Evolutionary conservation across 805 yeast genomes (phyloP).

Genomic region (Saccharomycopsis sp.): DNA sequence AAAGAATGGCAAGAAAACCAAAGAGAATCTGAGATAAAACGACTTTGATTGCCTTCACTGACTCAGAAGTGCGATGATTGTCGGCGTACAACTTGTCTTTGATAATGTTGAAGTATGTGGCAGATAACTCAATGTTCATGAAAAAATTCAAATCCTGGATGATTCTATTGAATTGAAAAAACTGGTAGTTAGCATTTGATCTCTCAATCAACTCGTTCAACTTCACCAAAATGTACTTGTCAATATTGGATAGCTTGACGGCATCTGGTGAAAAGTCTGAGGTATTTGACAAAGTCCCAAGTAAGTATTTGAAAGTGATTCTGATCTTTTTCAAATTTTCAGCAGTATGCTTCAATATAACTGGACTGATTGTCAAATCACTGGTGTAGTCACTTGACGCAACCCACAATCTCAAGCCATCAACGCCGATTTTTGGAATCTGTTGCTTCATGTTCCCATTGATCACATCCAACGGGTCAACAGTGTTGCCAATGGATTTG

Average conservation of each 20-base stretch:
- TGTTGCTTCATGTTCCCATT: conserved; percentile 43
- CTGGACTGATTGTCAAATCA: conserved; percentile 70
- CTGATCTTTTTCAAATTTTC: conserved; percentile 77
- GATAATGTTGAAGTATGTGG: conserved; percentile 76
- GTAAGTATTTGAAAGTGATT: conserved; percentile 66
- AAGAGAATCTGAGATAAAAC: conserved; percentile 52
- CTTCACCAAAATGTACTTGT: conserved; percentile 52
- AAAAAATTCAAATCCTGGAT: conserved; percentile 61
- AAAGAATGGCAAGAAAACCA: conserved; percentile 54
- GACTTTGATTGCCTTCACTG: conserved; percentile 46
- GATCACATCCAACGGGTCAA: conserved; percentile 60
- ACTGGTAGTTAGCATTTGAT: conserved; percentile 38
- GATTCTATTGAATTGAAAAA: conserved; percentile 60
- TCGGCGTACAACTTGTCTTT: conserved; percentile 85
- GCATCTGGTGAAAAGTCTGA: neutral
- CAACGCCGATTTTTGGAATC: conserved; percentile 69
- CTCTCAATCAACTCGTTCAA: conserved; percentile 38
- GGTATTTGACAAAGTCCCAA: conserved; percentile 54
- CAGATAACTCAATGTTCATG: conserved; percentile 66
- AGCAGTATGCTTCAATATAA: conserved; percentile 63
- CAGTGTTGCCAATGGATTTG: conserved; percentile 78
- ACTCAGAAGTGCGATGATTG: conserved; percentile 41
- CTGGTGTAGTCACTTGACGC: conserved; percentile 81
- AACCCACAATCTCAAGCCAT: conserved; percentile 84
- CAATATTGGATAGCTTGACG: conserved; percentile 37